phyloP scores from a whole-genome alignment of 371 early-diverging fungal genomes.

The Rhizopus arrhizus region DNA sequence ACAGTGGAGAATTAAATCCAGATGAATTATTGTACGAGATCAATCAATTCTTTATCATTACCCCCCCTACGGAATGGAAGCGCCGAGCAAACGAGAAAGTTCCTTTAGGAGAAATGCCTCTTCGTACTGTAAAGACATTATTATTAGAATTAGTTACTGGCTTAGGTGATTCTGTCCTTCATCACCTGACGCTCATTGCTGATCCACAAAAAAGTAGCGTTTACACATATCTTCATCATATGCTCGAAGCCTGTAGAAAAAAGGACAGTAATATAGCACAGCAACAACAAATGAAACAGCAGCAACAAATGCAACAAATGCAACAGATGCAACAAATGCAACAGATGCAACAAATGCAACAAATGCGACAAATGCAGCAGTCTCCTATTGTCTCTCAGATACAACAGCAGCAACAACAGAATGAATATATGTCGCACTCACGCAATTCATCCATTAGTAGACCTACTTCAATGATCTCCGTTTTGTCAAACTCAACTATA shows the following conservation, averaged over 20 bases:
- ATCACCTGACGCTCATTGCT: constrained; percentile 66
- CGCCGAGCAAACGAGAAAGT: constrained; percentile 70
- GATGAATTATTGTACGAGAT: constrained; percentile 73
- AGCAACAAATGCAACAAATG: constrained; percentile 27
- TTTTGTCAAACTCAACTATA: constrained; percentile 30
- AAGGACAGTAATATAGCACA: constrained; percentile 47
- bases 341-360: constrained; percentile 8
- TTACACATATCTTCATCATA: constrained; percentile 69
- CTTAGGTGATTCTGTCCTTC: constrained; percentile 65
- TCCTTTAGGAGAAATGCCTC: constrained; percentile 88
- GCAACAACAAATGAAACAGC: constrained; percentile 29
- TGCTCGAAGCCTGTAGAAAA: constrained; percentile 68
- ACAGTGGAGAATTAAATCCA: constrained; percentile 49
- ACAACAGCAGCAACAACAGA: constrained; percentile 11
- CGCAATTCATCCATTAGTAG: constrained; percentile 36
- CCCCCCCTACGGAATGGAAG: constrained; percentile 88
- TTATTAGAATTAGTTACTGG: constrained; percentile 75
- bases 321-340: constrained; percentile 26
- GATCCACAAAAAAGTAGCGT: constrained; percentile 66
- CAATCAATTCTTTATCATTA: constrained; percentile 77
- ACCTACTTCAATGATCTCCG: constrained; percentile 36
- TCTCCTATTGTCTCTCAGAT: background rate
- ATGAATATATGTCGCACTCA: constrained; percentile 27
- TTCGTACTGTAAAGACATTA: constrained; percentile 92
- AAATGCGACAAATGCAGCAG: background rate